These are phyloP conservation scores for Salix brachista DNA, from an alignment of 345 rosid species.

Conservation along the genomic window DNA sequence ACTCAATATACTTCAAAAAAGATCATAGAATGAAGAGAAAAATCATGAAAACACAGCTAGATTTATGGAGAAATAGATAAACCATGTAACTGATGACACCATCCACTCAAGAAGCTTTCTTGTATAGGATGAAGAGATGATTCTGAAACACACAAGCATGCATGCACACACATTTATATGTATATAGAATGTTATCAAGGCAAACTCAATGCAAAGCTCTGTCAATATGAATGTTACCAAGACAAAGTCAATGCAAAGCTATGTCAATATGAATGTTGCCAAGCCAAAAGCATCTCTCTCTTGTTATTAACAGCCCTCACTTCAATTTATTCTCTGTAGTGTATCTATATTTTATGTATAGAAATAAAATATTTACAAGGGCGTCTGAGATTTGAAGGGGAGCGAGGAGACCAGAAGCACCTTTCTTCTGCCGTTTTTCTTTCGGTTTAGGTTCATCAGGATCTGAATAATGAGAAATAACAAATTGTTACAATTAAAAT, in stretches of 20 bases:
- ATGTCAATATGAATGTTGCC: background rate
- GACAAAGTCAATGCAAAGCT: background rate
- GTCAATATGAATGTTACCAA: background rate
- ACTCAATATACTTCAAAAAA: background rate
- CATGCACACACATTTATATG: background rate
- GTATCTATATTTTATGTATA: background rate
- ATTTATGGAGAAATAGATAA: background rate
- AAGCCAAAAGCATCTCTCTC: background rate
- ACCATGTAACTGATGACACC: background rate
- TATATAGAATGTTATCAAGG: background rate
- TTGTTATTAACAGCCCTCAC: background rate
- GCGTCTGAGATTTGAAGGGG: constrained; percentile 60
- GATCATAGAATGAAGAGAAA: no score
- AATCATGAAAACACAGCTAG: background rate
- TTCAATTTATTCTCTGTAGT: background rate
- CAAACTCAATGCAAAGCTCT: background rate
- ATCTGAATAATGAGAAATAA: constrained; percentile 28
- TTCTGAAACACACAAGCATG: background rate
- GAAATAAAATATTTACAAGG: constrained; percentile 26
- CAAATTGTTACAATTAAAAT: background rate
- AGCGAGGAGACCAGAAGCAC: constrained; percentile 46
- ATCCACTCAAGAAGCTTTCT: background rate
- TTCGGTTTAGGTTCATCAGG: constrained; percentile 37
- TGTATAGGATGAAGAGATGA: background rate
- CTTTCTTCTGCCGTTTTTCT: constrained; percentile 52